phyloP scores from a whole-genome alignment of 805 yeast genomes.

The Priceomyces fermenticarens region DNA sequence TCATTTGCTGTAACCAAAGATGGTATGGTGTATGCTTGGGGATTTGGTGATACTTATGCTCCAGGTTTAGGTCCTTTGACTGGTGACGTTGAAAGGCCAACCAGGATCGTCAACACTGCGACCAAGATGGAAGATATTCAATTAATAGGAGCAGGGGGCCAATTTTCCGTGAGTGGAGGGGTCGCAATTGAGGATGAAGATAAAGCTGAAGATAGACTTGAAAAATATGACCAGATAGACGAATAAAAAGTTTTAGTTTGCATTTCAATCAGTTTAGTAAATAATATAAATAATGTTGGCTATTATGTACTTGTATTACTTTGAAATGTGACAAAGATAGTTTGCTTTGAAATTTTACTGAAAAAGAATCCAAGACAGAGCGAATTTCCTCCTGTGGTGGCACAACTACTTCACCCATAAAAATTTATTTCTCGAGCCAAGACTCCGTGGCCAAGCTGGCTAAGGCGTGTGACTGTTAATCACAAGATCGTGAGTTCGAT shows the following conservation, averaged over 20 bases:
- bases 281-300: not conserved
- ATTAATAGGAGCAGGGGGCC: slow-evolving; percentile 92
- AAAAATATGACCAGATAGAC: slow-evolving; percentile 51
- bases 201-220: slow-evolving; percentile 45
- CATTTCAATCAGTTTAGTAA: not conserved
- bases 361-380: too few relatives aligned
- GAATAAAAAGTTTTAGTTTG: slow-evolving; percentile 13
- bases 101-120: slow-evolving; percentile 91
- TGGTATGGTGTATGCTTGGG: slow-evolving; percentile 93
- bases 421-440: not conserved
- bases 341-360: too few relatives aligned
- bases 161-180: slow-evolving; percentile 89
- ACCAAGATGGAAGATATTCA: slow-evolving; percentile 73
- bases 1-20: slow-evolving; percentile 80
- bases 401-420: too few relatives aligned
- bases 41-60: slow-evolving; percentile 96
- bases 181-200: slow-evolving; percentile 54
- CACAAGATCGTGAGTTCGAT: slow-evolving; percentile 25
- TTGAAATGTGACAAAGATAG: too few relatives aligned
- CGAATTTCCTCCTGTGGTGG: too few relatives aligned
- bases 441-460: slow-evolving; percentile 31
- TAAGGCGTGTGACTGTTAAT: slow-evolving; percentile 28
- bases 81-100: slow-evolving; percentile 82
- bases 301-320: not conserved
- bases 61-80: slow-evolving; percentile 93